These are phyloP conservation scores for Boletus sp. DNA, from an alignment of 768 basidiomycete species.

Conservation along the genomic window DNA sequence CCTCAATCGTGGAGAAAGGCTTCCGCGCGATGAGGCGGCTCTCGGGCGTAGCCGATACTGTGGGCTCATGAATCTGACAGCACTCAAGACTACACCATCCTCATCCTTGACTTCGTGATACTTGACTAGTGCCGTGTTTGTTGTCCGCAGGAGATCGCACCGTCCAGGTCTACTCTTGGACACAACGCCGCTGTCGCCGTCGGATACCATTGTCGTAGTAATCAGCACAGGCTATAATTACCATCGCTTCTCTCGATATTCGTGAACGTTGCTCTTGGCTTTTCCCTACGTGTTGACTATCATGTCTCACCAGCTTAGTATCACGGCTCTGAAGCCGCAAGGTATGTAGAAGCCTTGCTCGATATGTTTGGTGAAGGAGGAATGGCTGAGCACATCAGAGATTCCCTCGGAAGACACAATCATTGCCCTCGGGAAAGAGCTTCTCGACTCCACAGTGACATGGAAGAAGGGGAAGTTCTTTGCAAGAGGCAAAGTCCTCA, in stretches of 20 bases:
- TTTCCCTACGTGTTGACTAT: background rate
- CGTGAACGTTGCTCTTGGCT: background rate
- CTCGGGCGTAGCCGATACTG: slow-evolving; percentile 85
- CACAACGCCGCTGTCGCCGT: background rate
- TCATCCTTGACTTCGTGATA: slow-evolving; percentile 8
- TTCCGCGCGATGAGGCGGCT: slow-evolving; percentile 75
- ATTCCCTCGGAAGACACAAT: slow-evolving; percentile 60
- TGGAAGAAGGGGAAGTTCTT: slow-evolving; percentile 73
- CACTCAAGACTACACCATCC: slow-evolving; percentile 17
- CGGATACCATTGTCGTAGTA: slow-evolving; percentile 17
- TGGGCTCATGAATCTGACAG: slow-evolving; percentile 66
- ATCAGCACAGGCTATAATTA: slow-evolving; percentile 17
- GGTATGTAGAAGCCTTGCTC: slow-evolving; percentile 27
- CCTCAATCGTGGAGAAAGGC: slow-evolving; percentile 72
- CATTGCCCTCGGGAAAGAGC: slow-evolving; percentile 47
- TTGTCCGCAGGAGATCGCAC: background rate
- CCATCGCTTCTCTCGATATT: background rate
- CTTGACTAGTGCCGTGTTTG: background rate
- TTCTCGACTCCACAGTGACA: slow-evolving; percentile 52
- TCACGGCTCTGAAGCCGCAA: slow-evolving; percentile 36
- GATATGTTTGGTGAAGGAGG: background rate
- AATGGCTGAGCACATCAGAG: slow-evolving; percentile 35
- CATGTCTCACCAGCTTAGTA: slow-evolving; percentile 39
- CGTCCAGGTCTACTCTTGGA: background rate
- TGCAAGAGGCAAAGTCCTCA: slow-evolving; percentile 52